phyloP scores from a whole-genome alignment of 805 yeast species.

The Maudiozyma pseudohumilis region DNA sequence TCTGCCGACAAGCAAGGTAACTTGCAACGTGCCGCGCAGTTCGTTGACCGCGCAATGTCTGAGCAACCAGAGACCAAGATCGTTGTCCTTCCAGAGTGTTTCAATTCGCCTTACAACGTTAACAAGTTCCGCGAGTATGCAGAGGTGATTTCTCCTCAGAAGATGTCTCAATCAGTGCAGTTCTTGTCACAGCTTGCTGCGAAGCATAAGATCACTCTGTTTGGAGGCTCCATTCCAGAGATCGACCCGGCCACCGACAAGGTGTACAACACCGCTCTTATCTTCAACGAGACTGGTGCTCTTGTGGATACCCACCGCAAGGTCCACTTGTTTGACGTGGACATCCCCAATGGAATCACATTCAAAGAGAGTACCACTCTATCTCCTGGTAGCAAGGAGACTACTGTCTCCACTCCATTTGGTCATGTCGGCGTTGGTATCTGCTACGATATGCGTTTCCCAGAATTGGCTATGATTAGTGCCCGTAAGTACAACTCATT shows the following conservation, averaged over 20 bases:
- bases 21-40: constrained; percentile 53
- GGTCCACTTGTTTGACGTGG: constrained; percentile 85
- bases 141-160: constrained; percentile 66
- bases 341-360: constrained; percentile 82
- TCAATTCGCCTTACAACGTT: constrained; percentile 91
- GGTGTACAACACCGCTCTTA: constrained; percentile 61
- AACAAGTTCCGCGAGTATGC: constrained; percentile 80
- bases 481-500: constrained; percentile 52
- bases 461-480: constrained; percentile 65
- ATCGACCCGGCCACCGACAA: constrained; percentile 43
- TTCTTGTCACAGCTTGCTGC: constrained; percentile 61
- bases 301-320: constrained; percentile 84
- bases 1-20: constrained; percentile 66
- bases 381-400: constrained; percentile 72
- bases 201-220: constrained; percentile 48
- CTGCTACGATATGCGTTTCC: constrained; percentile 74
- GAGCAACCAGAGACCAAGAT: constrained; percentile 56
- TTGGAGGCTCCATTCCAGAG: constrained; percentile 95
- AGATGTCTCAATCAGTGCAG: constrained; percentile 40
- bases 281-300: constrained; percentile 64
- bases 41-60: constrained; percentile 51
- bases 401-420: constrained; percentile 36
- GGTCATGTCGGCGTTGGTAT: constrained; percentile 67
- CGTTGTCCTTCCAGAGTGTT: constrained; percentile 88
- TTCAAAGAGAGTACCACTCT: constrained; percentile 74